Evolutionary conservation across 345 rosid species (phyloP).

Genomic region (Passiflora organensis): DNA sequence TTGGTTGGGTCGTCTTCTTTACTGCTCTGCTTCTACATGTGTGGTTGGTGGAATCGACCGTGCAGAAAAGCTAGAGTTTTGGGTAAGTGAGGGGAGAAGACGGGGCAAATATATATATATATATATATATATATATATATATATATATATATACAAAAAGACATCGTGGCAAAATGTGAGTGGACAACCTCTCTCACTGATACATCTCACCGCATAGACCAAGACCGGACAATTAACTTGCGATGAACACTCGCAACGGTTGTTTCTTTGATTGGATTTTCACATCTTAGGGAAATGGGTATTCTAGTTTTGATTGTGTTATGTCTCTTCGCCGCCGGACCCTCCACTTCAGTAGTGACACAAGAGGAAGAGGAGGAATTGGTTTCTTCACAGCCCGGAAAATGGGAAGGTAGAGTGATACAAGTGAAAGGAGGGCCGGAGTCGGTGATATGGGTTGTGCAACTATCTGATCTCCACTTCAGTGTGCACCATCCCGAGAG

Average conservation of each 20-base stretch:
- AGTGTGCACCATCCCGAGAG: conserved; percentile 86
- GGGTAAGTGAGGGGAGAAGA: no score
- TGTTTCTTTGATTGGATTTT: not conserved
- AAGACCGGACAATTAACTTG: not conserved
- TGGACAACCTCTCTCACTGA: conserved; percentile 1
- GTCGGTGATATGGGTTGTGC: conserved; percentile 80
- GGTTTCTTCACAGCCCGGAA: conserved; percentile 5
- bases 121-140: no score
- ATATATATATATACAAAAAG: not conserved
- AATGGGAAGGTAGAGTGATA: conserved; percentile 35
- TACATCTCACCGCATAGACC: not conserved
- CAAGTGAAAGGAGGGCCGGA: conserved; percentile 58
- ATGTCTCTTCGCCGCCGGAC: not conserved
- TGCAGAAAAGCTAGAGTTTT: no score
- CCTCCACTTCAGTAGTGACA: no score
- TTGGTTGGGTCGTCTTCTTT: not conserved
- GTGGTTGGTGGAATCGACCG: conserved; percentile 6
- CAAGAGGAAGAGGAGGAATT: not conserved
- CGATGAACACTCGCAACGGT: no score
- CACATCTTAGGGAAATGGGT: not conserved
- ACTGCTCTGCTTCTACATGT: not conserved
- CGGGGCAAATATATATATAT: not conserved
- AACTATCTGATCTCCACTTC: conserved; percentile 97
- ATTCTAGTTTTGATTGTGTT: not conserved
- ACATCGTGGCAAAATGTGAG: not conserved